phyloP scores from a whole-genome alignment of 106 monocot species.

The Dioscorea zingiberensis region DNA sequence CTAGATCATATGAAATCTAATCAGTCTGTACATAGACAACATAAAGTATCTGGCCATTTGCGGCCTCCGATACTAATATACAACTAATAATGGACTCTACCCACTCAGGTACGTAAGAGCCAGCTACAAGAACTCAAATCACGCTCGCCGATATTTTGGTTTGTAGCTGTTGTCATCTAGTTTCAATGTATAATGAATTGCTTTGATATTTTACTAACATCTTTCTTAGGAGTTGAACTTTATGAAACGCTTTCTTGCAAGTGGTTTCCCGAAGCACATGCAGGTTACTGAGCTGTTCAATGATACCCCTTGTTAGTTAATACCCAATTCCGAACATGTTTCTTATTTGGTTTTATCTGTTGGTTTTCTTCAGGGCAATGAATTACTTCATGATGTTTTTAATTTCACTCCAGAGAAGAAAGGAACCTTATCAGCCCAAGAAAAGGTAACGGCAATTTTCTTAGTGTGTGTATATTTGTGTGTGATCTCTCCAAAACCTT shows the following conservation, averaged over 20 bases:
- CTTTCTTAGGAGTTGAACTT: constrained; percentile 70
- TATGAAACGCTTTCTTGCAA: constrained; percentile 76
- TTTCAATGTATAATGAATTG: neutral
- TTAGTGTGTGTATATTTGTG: too few species aligned
- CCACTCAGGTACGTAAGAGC: too few species aligned
- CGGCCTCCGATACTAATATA: too few species aligned
- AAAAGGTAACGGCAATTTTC: constrained; percentile 44
- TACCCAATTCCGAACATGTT: neutral
- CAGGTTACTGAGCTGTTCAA: too few species aligned
- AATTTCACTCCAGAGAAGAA: constrained; percentile 44
- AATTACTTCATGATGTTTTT: constrained; percentile 82
- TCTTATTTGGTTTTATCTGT: neutral
- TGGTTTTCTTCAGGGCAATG: constrained; percentile 56
- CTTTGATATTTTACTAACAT: neutral
- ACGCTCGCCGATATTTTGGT: constrained; percentile 37
- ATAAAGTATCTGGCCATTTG: too few species aligned
- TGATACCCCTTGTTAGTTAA: too few species aligned
- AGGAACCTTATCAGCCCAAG: constrained; percentile 39
- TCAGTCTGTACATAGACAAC: too few species aligned
- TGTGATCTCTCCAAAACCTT: too few species aligned
- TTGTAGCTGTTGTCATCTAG: neutral
- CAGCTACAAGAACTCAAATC: too few species aligned
- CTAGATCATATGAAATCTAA: too few species aligned
- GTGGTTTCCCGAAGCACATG: constrained; percentile 89
- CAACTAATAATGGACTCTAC: too few species aligned